phyloP scores from a whole-genome alignment of 2,329 filamentous ascomycete species.

The Ophiostoma ulmi region DNA sequence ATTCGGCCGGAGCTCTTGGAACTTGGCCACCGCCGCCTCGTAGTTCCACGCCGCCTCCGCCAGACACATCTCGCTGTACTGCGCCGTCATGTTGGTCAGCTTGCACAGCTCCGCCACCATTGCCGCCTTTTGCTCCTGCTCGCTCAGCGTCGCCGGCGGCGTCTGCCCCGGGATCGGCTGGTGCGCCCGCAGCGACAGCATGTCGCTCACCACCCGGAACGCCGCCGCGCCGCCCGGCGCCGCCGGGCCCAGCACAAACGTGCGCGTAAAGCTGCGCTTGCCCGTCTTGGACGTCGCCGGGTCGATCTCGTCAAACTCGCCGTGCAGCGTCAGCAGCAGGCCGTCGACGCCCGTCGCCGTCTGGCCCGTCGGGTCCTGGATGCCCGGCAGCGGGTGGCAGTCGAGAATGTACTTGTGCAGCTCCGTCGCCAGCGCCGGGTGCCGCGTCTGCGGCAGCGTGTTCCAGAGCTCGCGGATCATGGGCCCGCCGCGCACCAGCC shows the following conservation, averaged over 20 bases:
- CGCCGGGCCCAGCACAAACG: constrained; percentile 73
- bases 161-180: constrained; percentile 45
- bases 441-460: constrained; percentile 64
- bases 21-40: constrained; percentile 66
- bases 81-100: constrained; percentile 72
- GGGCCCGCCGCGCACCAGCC: constrained; percentile 59
- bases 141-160: constrained; percentile 20
- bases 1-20: constrained; percentile 53
- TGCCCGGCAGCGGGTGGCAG: constrained; percentile 66
- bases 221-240: constrained; percentile 52
- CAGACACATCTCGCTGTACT: constrained; percentile 77
- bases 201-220: constrained; percentile 74
- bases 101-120: constrained; percentile 70
- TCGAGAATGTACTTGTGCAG: constrained; percentile 75
- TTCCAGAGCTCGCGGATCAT: constrained; percentile 66
- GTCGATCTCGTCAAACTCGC: constrained; percentile 75
- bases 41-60: constrained; percentile 76
- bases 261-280: constrained; percentile 75
- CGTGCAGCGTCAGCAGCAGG: constrained; percentile 72
- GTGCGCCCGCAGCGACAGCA: constrained; percentile 67
- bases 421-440: constrained; percentile 64
- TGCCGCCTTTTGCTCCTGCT: constrained; percentile 53
- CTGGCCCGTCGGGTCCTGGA: constrained; percentile 64
- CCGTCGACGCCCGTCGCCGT: constrained; percentile 66
- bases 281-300: constrained; percentile 50